These are phyloP conservation scores for Fraxinus greggii DNA, from an alignment of 305 asterid genomes.

Conservation along the genomic window DNA sequence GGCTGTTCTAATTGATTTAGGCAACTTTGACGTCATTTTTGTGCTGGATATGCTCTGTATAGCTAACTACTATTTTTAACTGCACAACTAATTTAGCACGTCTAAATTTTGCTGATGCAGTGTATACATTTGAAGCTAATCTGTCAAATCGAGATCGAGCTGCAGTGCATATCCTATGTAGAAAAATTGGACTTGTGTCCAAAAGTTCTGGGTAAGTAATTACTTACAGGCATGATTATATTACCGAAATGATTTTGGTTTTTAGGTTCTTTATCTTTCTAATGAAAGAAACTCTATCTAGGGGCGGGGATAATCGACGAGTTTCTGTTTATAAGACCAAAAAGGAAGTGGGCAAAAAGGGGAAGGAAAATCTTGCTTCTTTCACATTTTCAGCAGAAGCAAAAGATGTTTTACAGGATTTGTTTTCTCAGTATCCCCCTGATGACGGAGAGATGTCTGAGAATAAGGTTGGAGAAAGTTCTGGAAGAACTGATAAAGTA, in stretches of 20 bases:
- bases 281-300: slow-evolving; percentile 31
- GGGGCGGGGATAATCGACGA: slow-evolving; percentile 60
- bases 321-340: slow-evolving; percentile 59
- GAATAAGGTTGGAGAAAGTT: slow-evolving; percentile 36
- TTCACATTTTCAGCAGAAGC: slow-evolving; percentile 69
- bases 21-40: not conserved
- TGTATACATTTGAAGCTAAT: slow-evolving; percentile 55
- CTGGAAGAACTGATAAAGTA: slow-evolving; percentile 31
- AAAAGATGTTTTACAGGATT: slow-evolving; percentile 57
- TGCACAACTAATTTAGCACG: not conserved
- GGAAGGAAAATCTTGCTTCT: slow-evolving; percentile 42
- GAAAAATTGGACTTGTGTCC: slow-evolving; percentile 70
- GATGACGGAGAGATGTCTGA: slow-evolving; percentile 51
- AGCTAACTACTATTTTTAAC: not conserved
- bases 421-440: slow-evolving; percentile 79
- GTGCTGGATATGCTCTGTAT: not conserved
- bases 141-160: slow-evolving; percentile 64
- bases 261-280: slow-evolving; percentile 8
- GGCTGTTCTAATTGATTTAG: not conserved
- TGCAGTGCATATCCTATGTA: slow-evolving; percentile 63
- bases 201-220: slow-evolving; percentile 77
- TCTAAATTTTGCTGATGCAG: slow-evolving; percentile 44
- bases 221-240: slow-evolving; percentile 13
- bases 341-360: slow-evolving; percentile 28
- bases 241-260: slow-evolving; percentile 4